Evolutionary conservation across 2,329 filamentous ascomycete species (phyloP), one percentile per base, ranked within the genome.

Genomic region (Beauveria brongniartii): DNA sequence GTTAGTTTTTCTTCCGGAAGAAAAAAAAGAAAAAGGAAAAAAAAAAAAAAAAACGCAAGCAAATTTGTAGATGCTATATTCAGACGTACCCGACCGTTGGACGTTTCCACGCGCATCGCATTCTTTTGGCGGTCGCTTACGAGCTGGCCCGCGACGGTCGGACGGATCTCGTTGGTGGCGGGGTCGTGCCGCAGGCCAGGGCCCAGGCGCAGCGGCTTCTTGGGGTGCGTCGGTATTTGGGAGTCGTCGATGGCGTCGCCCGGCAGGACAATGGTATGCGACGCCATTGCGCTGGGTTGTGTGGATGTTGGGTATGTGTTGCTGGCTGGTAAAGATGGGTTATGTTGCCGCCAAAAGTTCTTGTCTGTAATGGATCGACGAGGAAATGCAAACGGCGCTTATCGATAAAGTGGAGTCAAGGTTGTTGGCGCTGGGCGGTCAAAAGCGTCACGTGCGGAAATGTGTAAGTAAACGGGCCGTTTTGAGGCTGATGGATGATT

Each of bases 151-250:
- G 85, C 82, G 64, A 90, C 80, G 60, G 86, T 86, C 64, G 89
- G 80, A 64, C 87, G 80, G 67, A 94, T 85, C 44, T 85, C 85
- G 66, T 82, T 83, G n/a, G 90, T 83, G 18, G 90, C 88, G 48
- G 90, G 90, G 63, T 91, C 85, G 73, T 95, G 87, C 63, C 89
- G 88, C 61, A 97, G 81, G 60, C 92, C 92, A 18, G 91, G 90
- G 30, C 92, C 92, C 28, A 97, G 82, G 61, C 90, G 90, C 64
- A 96, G 79, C 44, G 91, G 84, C 64, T 84, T 79, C 67, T 87
- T 90, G 53, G 82, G 80, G 64, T 88, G 81, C 34, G 83, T 83
- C 2, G 91, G 90, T 43, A 96, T 80, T 41, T 82, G 75, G 28
- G 82, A 79, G 1, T 82, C 72, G 62, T 90, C 84, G 51, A 97